Conservation (phyloP, 2,329 filamentous ascomycete genomes). For the Ilyonectria mors-panacis region DNA sequence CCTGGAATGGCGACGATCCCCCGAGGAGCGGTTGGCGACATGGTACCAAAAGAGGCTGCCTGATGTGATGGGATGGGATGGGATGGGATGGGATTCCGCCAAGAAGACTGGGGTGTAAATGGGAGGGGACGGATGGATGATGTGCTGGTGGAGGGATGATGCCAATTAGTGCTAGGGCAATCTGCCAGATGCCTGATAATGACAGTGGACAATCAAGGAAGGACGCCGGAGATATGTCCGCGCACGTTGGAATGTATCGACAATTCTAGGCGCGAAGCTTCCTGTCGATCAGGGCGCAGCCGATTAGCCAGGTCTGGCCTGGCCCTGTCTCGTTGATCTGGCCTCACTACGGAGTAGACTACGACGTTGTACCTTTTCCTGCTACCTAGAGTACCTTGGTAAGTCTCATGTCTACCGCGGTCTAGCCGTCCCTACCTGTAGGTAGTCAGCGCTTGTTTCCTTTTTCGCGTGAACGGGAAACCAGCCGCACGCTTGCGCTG, state of each 20-base stretch:
- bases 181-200: neutral
- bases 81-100: neutral
- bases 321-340: neutral
- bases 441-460: neutral
- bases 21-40: neutral
- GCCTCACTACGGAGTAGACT: too few species aligned
- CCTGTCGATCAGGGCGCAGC: neutral
- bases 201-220: slow-evolving; percentile 9
- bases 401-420: neutral
- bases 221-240: slow-evolving; percentile 8
- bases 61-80: neutral
- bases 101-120: slow-evolving; percentile 8
- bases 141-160: slow-evolving; percentile 1
- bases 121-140: neutral
- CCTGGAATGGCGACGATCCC: neutral
- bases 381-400: neutral
- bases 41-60: slow-evolving; percentile 12
- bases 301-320: neutral
- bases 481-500: neutral
- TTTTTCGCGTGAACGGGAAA: neutral
- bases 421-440: too few species aligned
- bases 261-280: slow-evolving; percentile 11
- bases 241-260: slow-evolving; percentile 21
- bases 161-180: neutral
- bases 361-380: too few species aligned